phyloP scores from a whole-genome alignment of 768 basidiomycete species.

The Suillus ampliporus region DNA sequence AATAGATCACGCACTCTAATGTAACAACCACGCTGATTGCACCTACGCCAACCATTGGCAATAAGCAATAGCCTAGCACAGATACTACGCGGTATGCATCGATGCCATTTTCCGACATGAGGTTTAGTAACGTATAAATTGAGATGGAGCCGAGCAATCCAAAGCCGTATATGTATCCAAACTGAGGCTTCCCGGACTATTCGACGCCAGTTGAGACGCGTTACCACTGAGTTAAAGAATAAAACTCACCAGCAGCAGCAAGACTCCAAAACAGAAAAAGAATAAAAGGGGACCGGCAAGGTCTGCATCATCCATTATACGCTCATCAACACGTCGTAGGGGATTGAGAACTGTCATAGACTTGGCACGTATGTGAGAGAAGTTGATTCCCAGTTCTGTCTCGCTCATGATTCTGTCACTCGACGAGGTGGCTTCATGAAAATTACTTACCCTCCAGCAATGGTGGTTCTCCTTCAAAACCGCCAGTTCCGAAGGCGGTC shows the following conservation, averaged over 20 bases:
- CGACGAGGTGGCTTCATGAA: background rate
- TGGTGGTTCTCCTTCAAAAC: slow-evolving; percentile 95
- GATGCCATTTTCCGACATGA: slow-evolving; percentile 95
- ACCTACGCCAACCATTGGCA: slow-evolving; percentile 96
- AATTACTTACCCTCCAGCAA: slow-evolving; percentile 81
- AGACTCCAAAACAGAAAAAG: slow-evolving; percentile 92
- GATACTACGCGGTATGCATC: slow-evolving; percentile 95
- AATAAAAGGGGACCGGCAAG: slow-evolving; percentile 95
- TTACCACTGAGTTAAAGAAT: background rate
- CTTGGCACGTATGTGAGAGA: slow-evolving; percentile 93
- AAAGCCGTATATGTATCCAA: slow-evolving; percentile 98
- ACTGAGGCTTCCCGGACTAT: slow-evolving; percentile 98
- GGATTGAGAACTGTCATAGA: slow-evolving; percentile 96
- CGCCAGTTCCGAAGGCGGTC: slow-evolving; percentile 95
- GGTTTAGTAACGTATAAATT: slow-evolving; percentile 92
- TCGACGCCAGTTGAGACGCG: slow-evolving; percentile 7
- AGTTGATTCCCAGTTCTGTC: slow-evolving; percentile 96
- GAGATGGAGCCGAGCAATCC: slow-evolving; percentile 92
- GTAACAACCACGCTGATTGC: slow-evolving; percentile 86
- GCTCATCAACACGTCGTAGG: slow-evolving; percentile 78
- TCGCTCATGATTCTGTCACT: background rate
- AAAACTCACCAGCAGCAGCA: slow-evolving; percentile 83
- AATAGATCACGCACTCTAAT: slow-evolving; percentile 72
- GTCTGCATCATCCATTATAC: slow-evolving; percentile 99
- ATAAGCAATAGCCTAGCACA: slow-evolving; percentile 93